A percentile compares a stretch with the other conserved stretches of the same genome.
Conservation (phyloP, 345 rosid genomes). For the Boechera divaricarpa region DNA sequence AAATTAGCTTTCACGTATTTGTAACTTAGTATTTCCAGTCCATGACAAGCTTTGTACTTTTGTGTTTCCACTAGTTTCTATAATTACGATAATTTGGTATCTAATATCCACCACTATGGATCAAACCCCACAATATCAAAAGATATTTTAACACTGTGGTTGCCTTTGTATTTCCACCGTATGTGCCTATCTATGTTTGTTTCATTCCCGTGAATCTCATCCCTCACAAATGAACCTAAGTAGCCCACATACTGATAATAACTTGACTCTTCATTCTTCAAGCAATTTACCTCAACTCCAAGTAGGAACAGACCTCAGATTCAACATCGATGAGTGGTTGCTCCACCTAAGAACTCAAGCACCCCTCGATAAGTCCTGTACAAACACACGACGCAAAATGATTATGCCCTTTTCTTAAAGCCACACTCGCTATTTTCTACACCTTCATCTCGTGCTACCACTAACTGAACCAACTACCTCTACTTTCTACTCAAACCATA, state of each 20-base stretch:
- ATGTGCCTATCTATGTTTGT: constrained; percentile 4
- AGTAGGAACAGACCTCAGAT: constrained; percentile 13
- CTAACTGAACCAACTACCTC: constrained; percentile 63
- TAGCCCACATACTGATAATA: constrained; percentile 7
- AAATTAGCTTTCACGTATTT: constrained; percentile 5
- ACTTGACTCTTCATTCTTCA: constrained; percentile 16
- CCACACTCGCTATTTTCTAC: constrained; percentile 17
- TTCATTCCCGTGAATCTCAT: not conserved
- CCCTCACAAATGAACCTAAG: not conserved
- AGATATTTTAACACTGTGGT: not conserved
- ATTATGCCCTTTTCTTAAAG: constrained; percentile 54
- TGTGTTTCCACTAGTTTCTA: constrained; percentile 9
- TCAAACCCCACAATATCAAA: not conserved
- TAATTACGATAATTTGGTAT: constrained; percentile 1
- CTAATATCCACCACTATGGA: not conserved
- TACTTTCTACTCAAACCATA: constrained; percentile 62
- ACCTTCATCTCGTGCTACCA: constrained; percentile 42
- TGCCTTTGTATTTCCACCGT: not conserved
- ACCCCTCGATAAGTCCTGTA: constrained; percentile 29
- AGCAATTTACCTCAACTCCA: constrained; percentile 22
- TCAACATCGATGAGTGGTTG: constrained; percentile 11
- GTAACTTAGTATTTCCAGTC: not conserved
- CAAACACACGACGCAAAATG: constrained; percentile 69
- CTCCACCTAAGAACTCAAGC: constrained; percentile 30
- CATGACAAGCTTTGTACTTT: not conserved